Evolutionary conservation across 106 monocot genomes (phyloP).

Genomic region (Posidonia australis): DNA sequence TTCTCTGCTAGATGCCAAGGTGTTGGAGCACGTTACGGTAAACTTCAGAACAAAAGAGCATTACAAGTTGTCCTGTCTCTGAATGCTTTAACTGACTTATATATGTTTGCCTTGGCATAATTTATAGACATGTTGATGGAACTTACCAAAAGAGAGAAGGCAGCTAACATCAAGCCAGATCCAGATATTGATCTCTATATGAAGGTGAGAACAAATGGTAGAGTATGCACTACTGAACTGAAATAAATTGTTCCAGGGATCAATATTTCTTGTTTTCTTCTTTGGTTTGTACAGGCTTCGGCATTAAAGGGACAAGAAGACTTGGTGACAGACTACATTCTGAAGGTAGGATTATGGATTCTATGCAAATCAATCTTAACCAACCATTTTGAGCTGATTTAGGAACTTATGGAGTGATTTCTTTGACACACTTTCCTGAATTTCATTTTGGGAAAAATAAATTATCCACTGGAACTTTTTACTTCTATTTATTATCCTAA

Average conservation of each 20-base stretch:
- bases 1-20: no score
- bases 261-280: no score
- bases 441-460: neutral
- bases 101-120: no score
- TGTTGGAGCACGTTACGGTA: no score
- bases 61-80: no score
- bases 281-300: slow-evolving; percentile 34
- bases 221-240: neutral
- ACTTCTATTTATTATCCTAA: neutral
- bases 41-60: no score
- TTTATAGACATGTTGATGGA: slow-evolving; percentile 62
- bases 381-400: no score
- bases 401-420: no score
- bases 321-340: slow-evolving; percentile 71
- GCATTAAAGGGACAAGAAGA: slow-evolving; percentile 53
- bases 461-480: no score
- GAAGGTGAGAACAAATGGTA: slow-evolving; percentile 36
- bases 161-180: slow-evolving; percentile 53
- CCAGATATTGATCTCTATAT: slow-evolving; percentile 63
- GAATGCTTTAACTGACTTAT: no score
- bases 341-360: slow-evolving; percentile 45
- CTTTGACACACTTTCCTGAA: neutral
- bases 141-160: slow-evolving; percentile 50
- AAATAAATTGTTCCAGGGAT: neutral
- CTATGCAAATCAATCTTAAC: neutral